Base-by-base conservation (phyloP, 371 early-diverging fungal genomes). In the Mucor circinelloides region DNA sequence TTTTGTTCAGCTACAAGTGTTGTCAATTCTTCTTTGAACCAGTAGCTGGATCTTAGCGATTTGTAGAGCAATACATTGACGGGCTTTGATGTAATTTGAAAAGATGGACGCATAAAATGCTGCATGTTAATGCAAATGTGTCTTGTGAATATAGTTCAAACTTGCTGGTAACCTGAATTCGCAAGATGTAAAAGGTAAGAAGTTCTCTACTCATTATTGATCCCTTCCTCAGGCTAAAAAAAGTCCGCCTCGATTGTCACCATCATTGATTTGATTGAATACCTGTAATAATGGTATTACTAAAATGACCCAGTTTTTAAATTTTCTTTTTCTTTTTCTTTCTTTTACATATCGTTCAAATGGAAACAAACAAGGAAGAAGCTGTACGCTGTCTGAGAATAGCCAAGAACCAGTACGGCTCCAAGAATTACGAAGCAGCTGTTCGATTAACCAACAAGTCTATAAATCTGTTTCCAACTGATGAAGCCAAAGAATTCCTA, bases 291-390 rank as follows among this genome's bases (percentile, higher is more conserved):
- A n/a, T n/a, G n/a, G 44, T 44, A n/a, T 23, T 19, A 25, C 50
- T 23, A 21, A 50, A 21, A 21, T 19, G n/a, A 21, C 7, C 13
- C 36, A 36, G 36, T 60, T 30, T 40, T 32, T n/a, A 36, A 3
- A 42, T 44, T 62, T 62, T 58, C 31, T 46, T 19, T 58, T 56
- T 50, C 50, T 13, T 27, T 60, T 38, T 30, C 44, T 30, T 67
- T 67, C 40, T 32, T 60, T 54, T 21, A 32, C 15, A 15, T 32
- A 42, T 7, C 17, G 42, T 38, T 9, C 34, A 40, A 60, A 94
- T 94, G 94, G 94, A 93, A 65, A 90, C 87, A 66, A 98, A 98
- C 78, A 90, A 87, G 72, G 97, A 95, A 67, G 96, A 96, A 72
- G 97, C 98, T 10, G 44, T 82, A 38, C 83, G 93, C 6, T 94